phyloP scores from a whole-genome alignment of 495 filamentous ascomycete species.

The Halenospora varia region DNA sequence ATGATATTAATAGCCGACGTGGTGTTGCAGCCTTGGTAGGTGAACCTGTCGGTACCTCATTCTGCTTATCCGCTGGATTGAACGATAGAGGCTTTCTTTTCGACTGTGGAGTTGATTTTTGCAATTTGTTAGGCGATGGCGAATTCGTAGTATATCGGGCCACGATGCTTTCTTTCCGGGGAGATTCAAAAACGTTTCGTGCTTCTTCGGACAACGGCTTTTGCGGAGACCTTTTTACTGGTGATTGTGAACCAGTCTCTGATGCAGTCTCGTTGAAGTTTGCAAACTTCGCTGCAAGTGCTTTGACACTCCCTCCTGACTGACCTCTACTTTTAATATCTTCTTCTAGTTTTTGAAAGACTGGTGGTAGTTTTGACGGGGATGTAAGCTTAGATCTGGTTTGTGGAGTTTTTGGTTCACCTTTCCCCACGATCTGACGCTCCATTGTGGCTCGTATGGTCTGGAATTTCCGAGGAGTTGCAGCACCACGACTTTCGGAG shows the following conservation, averaged over 20 bases:
- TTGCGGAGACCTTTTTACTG: background rate
- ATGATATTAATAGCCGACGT: conserved; percentile 2
- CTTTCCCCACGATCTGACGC: too few relatives aligned
- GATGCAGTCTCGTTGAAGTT: conserved; percentile 16
- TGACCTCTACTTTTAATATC: background rate
- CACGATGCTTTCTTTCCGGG: conserved; percentile 7
- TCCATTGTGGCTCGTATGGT: too few relatives aligned
- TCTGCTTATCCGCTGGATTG: background rate
- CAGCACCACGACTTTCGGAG: too few relatives aligned
- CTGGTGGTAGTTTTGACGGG: background rate
- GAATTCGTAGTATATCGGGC: conserved; percentile 21
- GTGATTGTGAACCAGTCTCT: background rate
- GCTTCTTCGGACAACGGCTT: background rate
- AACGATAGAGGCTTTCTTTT: conserved; percentile 6
- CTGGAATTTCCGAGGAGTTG: too few relatives aligned
- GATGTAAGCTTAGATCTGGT: background rate
- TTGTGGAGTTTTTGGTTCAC: background rate
- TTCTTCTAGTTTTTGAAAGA: background rate
- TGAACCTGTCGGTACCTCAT: background rate
- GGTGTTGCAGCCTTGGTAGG: background rate
- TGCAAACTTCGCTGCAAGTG: conserved; percentile 22
- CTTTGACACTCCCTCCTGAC: conserved; percentile 13
- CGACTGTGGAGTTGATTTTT: conserved; percentile 16
- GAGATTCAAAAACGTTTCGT: background rate
- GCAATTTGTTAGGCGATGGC: conserved; percentile 20